Conservation (phyloP, 1,139 yeast species). For the Hyphopichia burtonii region DNA sequence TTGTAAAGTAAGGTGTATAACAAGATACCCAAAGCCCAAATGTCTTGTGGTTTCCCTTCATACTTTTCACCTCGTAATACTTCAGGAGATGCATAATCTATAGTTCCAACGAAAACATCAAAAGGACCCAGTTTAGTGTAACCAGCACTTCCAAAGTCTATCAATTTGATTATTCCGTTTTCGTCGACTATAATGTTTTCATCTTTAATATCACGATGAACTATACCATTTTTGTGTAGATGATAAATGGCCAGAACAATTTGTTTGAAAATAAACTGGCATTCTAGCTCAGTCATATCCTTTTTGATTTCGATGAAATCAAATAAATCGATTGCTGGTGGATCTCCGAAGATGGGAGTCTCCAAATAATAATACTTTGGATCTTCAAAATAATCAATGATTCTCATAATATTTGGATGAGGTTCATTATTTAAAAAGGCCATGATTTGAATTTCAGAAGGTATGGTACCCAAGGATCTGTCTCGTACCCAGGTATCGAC, state of each 20-base stretch:
- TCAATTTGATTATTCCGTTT: conserved; percentile 72
- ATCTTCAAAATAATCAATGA: conserved; percentile 91
- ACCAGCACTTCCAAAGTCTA: conserved; percentile 96
- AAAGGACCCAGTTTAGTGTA: conserved; percentile 89
- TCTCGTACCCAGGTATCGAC: conserved; percentile 98
- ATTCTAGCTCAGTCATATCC: conserved; percentile 74
- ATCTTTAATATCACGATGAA: conserved; percentile 93
- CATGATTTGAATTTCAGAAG: conserved; percentile 92
- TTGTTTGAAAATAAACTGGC: conserved; percentile 75
- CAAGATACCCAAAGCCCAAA: conserved; percentile 94
- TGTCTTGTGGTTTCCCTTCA: conserved; percentile 91
- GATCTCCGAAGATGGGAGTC: conserved; percentile 83
- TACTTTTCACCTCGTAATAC: conserved; percentile 85
- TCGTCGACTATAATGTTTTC: conserved; percentile 89
- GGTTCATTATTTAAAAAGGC: conserved; percentile 71
- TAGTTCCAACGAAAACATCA: conserved; percentile 95
- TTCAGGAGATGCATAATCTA: conserved; percentile 97
- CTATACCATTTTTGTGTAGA: conserved; percentile 81
- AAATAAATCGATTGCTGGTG: conserved; percentile 88
- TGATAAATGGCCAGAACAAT: conserved; percentile 76
- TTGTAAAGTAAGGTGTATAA: conserved; percentile 87
- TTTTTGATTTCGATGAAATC: conserved; percentile 85
- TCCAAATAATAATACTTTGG: conserved; percentile 84
- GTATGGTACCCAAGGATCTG: conserved; percentile 85
- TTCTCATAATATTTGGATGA: conserved; percentile 82